Evolutionary conservation across 352 stramenopile species (phyloP), one percentile per base, ranked within the genome.

Genomic region (Pythium dissimile): DNA sequence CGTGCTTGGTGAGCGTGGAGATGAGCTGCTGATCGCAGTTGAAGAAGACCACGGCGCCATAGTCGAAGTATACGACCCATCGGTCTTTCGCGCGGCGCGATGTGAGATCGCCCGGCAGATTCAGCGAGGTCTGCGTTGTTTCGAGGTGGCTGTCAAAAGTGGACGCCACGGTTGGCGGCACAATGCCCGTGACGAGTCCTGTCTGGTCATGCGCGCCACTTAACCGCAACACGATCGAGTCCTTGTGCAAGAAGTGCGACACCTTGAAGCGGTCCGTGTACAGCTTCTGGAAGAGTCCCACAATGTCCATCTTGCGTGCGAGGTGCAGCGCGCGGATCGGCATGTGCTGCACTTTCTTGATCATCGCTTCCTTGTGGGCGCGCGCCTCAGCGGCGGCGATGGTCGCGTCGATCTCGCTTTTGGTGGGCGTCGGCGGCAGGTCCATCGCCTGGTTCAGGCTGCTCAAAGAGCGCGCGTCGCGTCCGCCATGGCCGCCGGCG

Each of bases 41-140:
- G 62, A 97, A 94, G 69, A 97, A 97, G 43, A 97, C 87, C n/a
- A 95, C 81, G 28, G 88, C 88, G 54, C 89, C 89, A 53, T 96
- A 97, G 71, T 96, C 84, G 69, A 97, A 97, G 66, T 96, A 92
- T 24, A 97, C 89, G 42, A 95, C 79, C 82, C 86, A 97, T 64
- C 88, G 92, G 71, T 98, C 93, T 35, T 84, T 88, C 18, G 90
- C 93, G 18, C 84, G 82, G 56, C 80, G 71, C 24, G 77, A 89
- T 27, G 77, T 77, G 24, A 89, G 59, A 46, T 77, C 78, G 30
- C 73, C 78, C 28, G 71, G 75, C 5, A 87, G 60, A 54, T 57
- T 86, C 5, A 88, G 49, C 18, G 57, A 77, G 16, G 74, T 75
- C n/a, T 65, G 51, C 5, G 50, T 16, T 6, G 7, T 45, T 6